Evolutionary conservation across 176 grass and related monocot species (phyloP), one percentile per base, ranked within the genome.

Genomic region (Alopecurus myosuroides): DNA sequence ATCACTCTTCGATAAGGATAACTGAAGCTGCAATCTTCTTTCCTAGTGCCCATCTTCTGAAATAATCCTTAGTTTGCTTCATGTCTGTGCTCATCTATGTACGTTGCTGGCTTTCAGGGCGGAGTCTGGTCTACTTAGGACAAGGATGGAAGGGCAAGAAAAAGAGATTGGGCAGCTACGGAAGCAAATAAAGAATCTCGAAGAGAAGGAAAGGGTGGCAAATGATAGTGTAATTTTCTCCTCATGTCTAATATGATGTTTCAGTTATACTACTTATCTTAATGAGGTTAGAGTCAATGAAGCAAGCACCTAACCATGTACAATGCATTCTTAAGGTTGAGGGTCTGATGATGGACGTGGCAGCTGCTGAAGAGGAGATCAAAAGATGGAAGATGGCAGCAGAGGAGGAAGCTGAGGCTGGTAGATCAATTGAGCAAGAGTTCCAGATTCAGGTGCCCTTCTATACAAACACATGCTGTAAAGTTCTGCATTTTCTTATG

Each of bases 341-440:
- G 50, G 97, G 88, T 13, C 89, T 99, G 30, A 97, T 99, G 94
- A 88, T 96, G 90, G 97, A 99, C 3, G 88, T 99, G 44, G 77
- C 94, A 36, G 94, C 94, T 84, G 86, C 97, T 77, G 97, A 96
- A 91, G 97, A 99, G 85, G 97, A 99, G 83, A 94, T 99, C 84
- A 85, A 89, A 73, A 94, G 94, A 82, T 99, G 97, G 97, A 99
- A 99, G 86, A 86, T 84, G 72, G 97, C 97, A 76, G 94, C 97
- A 46, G 94, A 99, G 83, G 81, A 94, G 85, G 97, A 99, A 92
- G 94, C 94, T 68, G 88, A 92, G 84, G 94, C 97, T 48, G 97
- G 94, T 74, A 86, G 84, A 85, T 87, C 94, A n/a, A 86, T 99
- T 58, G 97, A 99, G 80, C 84, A 91, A 60, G 97, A 97, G 53